A percentile compares a stretch with the other conserved stretches of the same genome.
phyloP scores from a whole-genome alignment of 192 early-diverging fungal genomes.

The Coemansia sp. region DNA sequence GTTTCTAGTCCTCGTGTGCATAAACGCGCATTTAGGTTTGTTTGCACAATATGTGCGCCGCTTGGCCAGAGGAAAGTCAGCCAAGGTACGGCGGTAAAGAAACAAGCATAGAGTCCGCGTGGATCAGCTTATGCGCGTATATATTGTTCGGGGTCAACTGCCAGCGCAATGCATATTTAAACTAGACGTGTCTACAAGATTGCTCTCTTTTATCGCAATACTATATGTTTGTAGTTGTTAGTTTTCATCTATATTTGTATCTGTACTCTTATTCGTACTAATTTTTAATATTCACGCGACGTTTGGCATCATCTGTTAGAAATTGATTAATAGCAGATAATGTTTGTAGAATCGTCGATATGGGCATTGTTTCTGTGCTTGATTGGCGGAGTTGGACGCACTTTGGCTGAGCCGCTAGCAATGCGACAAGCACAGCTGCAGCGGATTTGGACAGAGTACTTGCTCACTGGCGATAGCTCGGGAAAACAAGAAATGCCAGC shows the following conservation, averaged over 20 bases:
- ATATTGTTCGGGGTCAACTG: conserved; percentile 3
- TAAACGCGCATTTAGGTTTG: conserved; percentile 4
- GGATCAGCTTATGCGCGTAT: not conserved
- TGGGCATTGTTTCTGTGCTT: conserved; percentile 5
- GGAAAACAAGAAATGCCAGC: not conserved
- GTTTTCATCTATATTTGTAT: not conserved
- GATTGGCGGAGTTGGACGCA: not conserved
- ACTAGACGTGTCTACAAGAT: not conserved
- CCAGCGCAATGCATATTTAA: conserved; percentile 1
- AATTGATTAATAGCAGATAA: not conserved
- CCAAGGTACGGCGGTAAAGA: not conserved
- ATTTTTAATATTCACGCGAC: not conserved
- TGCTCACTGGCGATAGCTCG: not conserved
- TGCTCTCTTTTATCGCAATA: not conserved
- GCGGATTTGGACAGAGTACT: conserved; percentile 27
- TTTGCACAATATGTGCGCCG: not conserved
- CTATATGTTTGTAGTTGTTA: not conserved
- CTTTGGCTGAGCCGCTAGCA: conserved; percentile 11
- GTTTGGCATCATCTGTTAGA: not conserved
- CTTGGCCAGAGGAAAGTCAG: conserved; percentile 1
- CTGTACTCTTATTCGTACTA: not conserved
- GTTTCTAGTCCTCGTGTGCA: conserved; percentile 4
- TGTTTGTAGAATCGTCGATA: not conserved
- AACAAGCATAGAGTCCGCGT: not conserved
- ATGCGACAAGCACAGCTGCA: conserved; percentile 37